Evolutionary conservation across 352 stramenopile genomes (phyloP), one percentile per base, ranked within the genome.

Genomic region (Phytopythium ostracodes): DNA sequence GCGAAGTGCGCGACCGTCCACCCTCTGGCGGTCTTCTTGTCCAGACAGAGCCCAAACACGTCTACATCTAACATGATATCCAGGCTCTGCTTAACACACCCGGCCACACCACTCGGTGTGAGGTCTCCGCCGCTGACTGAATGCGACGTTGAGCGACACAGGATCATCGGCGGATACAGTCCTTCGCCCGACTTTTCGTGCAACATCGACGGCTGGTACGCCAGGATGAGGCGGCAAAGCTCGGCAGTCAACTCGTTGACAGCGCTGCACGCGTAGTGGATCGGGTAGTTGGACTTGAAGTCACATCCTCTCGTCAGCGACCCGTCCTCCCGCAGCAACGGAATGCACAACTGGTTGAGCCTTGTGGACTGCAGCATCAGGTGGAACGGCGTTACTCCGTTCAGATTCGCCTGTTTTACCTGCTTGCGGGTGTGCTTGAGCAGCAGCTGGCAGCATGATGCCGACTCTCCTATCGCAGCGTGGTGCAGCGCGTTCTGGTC

Each of bases 181-280:
- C 57, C 69, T 15, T 77, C 60, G 35, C 61, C 70, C n/a, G 59
- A 77, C 54, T 68, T 77, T 53, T 89, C 70, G 1, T 71, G 43
- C 43, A 79, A 47, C 55, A 72, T 71, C 27, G 58, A 60, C 7
- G 80, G 60, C 44, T 87, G 63, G 12, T 68, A 54, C 59, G 58
- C 35, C 50, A 92, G 64, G n/a, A 89, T 76, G 11, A 80, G 56
- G 22, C 65, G 64, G 40, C 70, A 75, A 46, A 89, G 80, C 38
- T 74, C 67, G 7, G 81, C 69, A 6, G 79, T 88, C 29, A 60
- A 63, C 17, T 59, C 38, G 55, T 82, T 90, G 25, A 90, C 56
- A 38, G 55, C 69, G 54, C 74, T 72, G n/a, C 75, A 89, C 6
- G 76, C 83, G 60, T 79, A 92, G 44, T 92, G 80, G 59, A 92